phyloP scores from a whole-genome alignment of 768 basidiomycete genomes.

The Mycena sanguinolenta region DNA sequence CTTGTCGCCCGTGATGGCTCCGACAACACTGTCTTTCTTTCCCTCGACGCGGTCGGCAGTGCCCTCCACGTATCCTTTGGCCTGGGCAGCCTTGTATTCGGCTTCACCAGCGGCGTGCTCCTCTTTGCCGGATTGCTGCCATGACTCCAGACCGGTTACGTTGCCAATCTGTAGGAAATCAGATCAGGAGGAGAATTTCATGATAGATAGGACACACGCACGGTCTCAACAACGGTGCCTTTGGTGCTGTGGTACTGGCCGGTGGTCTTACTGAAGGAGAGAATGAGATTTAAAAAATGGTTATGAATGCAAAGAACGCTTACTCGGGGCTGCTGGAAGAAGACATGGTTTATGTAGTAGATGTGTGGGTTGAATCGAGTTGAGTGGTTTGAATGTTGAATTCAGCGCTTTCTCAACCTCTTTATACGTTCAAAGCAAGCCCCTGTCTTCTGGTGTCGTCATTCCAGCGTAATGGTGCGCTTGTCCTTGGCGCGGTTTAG shows the following conservation, averaged over 20 bases:
- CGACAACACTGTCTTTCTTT: constrained; percentile 52
- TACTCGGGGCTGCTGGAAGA: constrained; percentile 25
- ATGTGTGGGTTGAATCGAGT: constrained; percentile 7
- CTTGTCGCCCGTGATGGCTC: constrained; percentile 55
- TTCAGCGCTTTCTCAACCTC: neutral
- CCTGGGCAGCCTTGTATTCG: constrained; percentile 50
- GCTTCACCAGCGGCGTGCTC: constrained; percentile 57
- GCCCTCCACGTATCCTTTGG: constrained; percentile 54
- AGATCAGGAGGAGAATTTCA: neutral
- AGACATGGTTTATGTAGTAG: constrained; percentile 20
- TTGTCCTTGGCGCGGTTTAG: too few species aligned
- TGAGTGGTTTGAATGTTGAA: constrained; percentile 7
- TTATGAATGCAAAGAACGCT: neutral
- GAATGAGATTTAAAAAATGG: neutral
- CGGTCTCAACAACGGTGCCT: constrained; percentile 32
- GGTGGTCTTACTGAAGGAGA: constrained; percentile 29
- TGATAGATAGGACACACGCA: neutral
- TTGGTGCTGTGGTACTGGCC: constrained; percentile 33
- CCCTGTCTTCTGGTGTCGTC: neutral
- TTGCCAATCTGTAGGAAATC: constrained; percentile 46
- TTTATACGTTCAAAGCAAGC: neutral
- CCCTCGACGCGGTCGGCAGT: constrained; percentile 51
- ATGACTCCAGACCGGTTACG: constrained; percentile 49
- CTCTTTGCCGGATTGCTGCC: constrained; percentile 52
- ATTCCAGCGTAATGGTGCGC: neutral